Evolutionary conservation across 2,329 filamentous ascomycete species (phyloP), one percentile per base, ranked within the genome.

Genomic region (Rhytidhysteron rufulum): DNA sequence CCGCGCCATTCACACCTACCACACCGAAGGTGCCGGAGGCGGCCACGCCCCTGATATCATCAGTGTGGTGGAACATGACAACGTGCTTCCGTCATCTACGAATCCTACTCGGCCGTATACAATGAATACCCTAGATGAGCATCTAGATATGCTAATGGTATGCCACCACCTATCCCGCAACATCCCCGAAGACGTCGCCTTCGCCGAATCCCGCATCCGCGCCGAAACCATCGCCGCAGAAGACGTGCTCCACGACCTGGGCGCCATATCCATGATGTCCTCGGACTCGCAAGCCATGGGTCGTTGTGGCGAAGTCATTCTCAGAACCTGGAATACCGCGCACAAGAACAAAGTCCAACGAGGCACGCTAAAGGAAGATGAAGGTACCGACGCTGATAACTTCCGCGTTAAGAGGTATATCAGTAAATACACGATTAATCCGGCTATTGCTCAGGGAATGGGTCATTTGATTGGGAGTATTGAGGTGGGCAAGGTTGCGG

Each of bases 141-240:
- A 97, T 68, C 79, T 96, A 11, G 91, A 97, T 70, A 97, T 97
- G 91, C 73, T 96, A 34, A 96, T 96, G 91, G 88, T 95, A 27
- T 97, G 91, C 72, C 91, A 97, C 66, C 91, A 97, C 60, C 73
- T 97, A 8, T 89, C 83, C 38, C 88, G 87, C 66, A 83, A 95
- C 66, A 96, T 96, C 44, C 88, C 90, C 42, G 91, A 97, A 69
- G 91, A 97, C 62, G 85, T 97, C 11, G 89, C 90, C 1, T 97
- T 97, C 58, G 91, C 91, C 34, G 91, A 97, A 70, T 88, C 83
- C 25, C 87, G 91, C 29, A 97, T 97, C 66, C 86, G 91, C 43
- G 88, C 88, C 49, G 90, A 97, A 70, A 97, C 91, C 25, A 97
- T 97, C 59, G 91, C 90, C 0, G 91, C 91, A 18, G 91, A 97